Conservation (phyloP, 805 yeast species). For the Spathaspora gorwiae region DNA sequence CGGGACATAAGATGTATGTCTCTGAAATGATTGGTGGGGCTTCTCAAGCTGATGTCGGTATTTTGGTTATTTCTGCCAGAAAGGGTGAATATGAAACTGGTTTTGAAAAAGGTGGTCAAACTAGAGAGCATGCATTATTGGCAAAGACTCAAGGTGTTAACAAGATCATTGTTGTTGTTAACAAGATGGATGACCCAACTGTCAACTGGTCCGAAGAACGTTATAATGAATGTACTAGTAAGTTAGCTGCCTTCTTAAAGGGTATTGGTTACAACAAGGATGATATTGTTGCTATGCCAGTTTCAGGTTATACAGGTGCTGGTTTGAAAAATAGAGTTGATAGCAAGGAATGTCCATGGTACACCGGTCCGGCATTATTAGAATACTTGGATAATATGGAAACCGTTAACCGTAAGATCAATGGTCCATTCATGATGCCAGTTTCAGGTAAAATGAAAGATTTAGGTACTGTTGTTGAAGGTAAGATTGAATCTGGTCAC, state of each 20-base stretch:
- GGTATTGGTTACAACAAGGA: conserved; percentile 88
- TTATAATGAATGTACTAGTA: conserved; percentile 89
- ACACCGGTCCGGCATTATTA: conserved; percentile 84
- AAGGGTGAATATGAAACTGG: conserved; percentile 99
- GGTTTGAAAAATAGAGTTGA: conserved; percentile 86
- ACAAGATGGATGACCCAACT: conserved; percentile 98
- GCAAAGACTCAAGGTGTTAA: conserved; percentile 99
- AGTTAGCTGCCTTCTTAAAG: conserved; percentile 71
- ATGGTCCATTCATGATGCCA: conserved; percentile 97
- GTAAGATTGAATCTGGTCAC: conserved; percentile 95
- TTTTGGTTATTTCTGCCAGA: conserved; percentile 94
- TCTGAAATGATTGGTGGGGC: conserved; percentile 99
- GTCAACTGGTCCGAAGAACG: conserved; percentile 95
- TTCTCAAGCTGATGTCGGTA: conserved; percentile 98
- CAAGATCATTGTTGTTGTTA: conserved; percentile 86
- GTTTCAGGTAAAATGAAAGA: conserved; percentile 93
- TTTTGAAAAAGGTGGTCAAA: conserved; percentile 97
- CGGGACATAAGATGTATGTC: conserved; percentile 98
- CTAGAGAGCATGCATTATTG: conserved; percentile 94
- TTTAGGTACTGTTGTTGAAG: conserved; percentile 96
- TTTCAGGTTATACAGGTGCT: conserved; percentile 96
- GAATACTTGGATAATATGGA: conserved; percentile 85
- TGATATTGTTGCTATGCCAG: conserved; percentile 92
- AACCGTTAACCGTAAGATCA: conserved; percentile 77
- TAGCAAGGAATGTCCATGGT: conserved; percentile 81